Conservation (phyloP, 2,329 filamentous ascomycete species). For the Alternaria ventricosa region DNA sequence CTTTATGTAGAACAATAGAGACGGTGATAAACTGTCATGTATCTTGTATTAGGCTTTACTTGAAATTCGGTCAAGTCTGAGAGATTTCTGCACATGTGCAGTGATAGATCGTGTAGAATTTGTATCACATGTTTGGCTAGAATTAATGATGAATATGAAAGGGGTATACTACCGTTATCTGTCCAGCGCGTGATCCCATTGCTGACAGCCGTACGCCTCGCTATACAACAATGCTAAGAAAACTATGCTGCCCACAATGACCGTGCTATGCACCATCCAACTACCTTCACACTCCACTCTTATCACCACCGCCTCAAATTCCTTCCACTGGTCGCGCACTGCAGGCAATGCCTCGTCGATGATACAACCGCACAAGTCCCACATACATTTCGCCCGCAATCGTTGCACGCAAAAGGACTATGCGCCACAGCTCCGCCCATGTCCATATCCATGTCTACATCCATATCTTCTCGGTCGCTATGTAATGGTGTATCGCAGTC, state of each 20-base stretch:
- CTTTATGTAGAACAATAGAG: not conserved
- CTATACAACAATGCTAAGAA: slow-evolving; percentile 8
- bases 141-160: not conserved
- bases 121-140: not conserved
- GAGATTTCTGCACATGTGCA: not conserved
- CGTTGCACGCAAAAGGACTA: slow-evolving; percentile 45
- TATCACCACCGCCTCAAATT: slow-evolving; percentile 24
- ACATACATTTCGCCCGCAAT: slow-evolving; percentile 51
- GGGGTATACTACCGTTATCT: not conserved
- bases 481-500: slow-evolving; percentile 52
- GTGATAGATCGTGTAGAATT: not conserved
- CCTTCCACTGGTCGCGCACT: slow-evolving; percentile 44
- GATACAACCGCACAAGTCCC: slow-evolving; percentile 51
- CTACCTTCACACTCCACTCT: not conserved
- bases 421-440: slow-evolving; percentile 24
- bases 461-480: slow-evolving; percentile 42
- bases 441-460: slow-evolving; percentile 49
- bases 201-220: slow-evolving; percentile 10
- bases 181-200: not conserved
- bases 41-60: not conserved
- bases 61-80: not conserved
- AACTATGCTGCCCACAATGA: not conserved
- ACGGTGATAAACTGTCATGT: not conserved
- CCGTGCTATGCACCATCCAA: not conserved
- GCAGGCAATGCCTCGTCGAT: slow-evolving; percentile 49